Conservation (phyloP, 1,139 yeast genomes). For the Groenewaldozyma auringiensis region DNA sequence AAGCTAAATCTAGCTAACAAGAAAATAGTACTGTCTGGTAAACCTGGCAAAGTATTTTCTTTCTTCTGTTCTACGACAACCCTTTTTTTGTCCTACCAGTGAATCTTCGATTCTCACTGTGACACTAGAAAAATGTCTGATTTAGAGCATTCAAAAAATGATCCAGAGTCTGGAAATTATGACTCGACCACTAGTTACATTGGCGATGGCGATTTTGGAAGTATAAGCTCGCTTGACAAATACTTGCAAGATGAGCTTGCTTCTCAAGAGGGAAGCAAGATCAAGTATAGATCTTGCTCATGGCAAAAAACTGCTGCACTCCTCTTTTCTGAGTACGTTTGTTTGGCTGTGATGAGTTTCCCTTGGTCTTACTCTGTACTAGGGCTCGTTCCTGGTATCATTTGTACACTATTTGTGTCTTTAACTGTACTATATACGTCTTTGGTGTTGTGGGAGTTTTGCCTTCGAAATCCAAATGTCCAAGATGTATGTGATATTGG, state of each 20-base stretch:
- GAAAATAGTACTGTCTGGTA: too few species aligned
- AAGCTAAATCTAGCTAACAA: too few species aligned
- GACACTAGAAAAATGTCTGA: too few species aligned
- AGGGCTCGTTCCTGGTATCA: constrained; percentile 52
- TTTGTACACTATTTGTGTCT: constrained; percentile 46
- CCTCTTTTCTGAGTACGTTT: constrained; percentile 52
- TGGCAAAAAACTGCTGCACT: constrained; percentile 55
- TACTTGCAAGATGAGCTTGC: constrained; percentile 3
- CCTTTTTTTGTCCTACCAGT: too few species aligned
- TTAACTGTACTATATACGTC: constrained; percentile 50
- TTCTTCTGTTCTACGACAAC: too few species aligned
- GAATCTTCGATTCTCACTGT: too few species aligned
- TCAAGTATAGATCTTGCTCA: constrained; percentile 47
- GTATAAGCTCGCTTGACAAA: background rate
- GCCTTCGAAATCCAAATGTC: constrained; percentile 46
- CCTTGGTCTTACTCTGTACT: constrained; percentile 58
- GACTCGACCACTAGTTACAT: background rate
- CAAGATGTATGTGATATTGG: constrained; percentile 54
- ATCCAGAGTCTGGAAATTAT: background rate
- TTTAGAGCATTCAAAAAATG: background rate
- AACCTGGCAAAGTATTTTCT: too few species aligned
- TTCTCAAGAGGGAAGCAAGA: constrained; percentile 15
- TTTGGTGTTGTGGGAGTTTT: constrained; percentile 45
- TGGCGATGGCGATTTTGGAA: background rate
- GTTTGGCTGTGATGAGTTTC: constrained; percentile 55